These are phyloP conservation scores for Apiospora kogelbergensis DNA, from an alignment of 2,329 filamentous ascomycete genomes.

Conservation along the genomic window DNA sequence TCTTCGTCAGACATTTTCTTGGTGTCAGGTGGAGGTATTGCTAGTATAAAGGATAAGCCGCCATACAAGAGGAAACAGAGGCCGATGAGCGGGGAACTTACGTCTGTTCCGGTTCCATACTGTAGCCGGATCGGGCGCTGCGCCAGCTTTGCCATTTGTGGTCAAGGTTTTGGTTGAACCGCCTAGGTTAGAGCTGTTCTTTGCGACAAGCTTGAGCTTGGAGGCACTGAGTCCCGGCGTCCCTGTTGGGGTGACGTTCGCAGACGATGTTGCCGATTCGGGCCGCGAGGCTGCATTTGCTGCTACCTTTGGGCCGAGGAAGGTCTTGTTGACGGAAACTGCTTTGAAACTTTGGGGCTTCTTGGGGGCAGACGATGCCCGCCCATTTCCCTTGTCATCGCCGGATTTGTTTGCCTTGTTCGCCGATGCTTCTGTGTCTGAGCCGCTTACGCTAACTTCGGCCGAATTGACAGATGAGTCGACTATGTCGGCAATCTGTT, in stretches of 20 bases:
- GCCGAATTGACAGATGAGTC: conserved; percentile 62
- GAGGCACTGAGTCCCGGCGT: conserved; percentile 50
- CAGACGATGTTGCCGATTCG: conserved; percentile 46
- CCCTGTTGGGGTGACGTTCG: conserved; percentile 43
- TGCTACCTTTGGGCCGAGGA: conserved; percentile 68
- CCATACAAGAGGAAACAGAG: conserved; percentile 16
- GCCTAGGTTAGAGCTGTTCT: conserved; percentile 63
- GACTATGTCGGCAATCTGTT: conserved; percentile 54
- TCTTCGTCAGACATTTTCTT: conserved; percentile 88
- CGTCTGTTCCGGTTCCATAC: conserved; percentile 92
- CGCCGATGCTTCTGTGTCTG: conserved; percentile 72
- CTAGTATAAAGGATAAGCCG: conserved; percentile 35
- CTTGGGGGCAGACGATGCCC: conserved; percentile 62
- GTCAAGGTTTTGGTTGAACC: conserved; percentile 46
- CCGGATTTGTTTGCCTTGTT: conserved; percentile 54
- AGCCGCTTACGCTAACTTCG: conserved; percentile 71
- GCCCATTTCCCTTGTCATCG: conserved; percentile 59
- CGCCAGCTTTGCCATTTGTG: conserved; percentile 59
- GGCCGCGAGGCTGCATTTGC: conserved; percentile 46
- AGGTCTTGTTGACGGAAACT: conserved; percentile 82
- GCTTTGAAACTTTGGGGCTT: conserved; percentile 81
- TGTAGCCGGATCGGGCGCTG: conserved; percentile 68
- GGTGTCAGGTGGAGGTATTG: conserved; percentile 65
- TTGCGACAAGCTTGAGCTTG: conserved; percentile 73
- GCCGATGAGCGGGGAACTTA: conserved; percentile 39